Percentiles rank a stretch among this genome's conserved stretches.
Evolutionary conservation across 2,329 filamentous ascomycete species (phyloP).

Genomic region (Lojkania enalia): DNA sequence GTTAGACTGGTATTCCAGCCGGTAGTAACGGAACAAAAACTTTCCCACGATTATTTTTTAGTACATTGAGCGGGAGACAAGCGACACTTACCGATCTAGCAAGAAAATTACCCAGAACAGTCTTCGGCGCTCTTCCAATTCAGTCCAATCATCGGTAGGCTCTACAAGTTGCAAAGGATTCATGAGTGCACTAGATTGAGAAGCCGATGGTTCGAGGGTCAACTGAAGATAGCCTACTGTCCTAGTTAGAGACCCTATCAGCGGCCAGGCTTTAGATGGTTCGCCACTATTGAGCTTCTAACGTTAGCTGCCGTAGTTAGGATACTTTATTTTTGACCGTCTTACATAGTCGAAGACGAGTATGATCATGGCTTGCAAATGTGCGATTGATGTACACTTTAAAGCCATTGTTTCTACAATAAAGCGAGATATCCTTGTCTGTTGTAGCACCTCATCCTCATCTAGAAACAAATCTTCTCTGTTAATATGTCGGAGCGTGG

Average conservation of each 20-base stretch:
- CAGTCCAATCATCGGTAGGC: slow-evolving; percentile 35
- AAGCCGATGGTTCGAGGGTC: slow-evolving; percentile 32
- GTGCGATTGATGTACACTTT: slow-evolving; percentile 32
- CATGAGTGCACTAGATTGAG: slow-evolving; percentile 33
- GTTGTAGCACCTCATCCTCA: slow-evolving; percentile 28
- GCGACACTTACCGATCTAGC: slow-evolving; percentile 26
- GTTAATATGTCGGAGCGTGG: slow-evolving; percentile 35
- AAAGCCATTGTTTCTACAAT: slow-evolving; percentile 37
- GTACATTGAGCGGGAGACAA: background rate
- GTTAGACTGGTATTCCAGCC: slow-evolving; percentile 41
- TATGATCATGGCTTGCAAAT: slow-evolving; percentile 35
- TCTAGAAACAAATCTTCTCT: slow-evolving; percentile 27
- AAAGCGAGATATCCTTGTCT: slow-evolving; percentile 29
- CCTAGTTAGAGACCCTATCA: slow-evolving; percentile 39
- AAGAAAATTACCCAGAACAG: slow-evolving; percentile 41
- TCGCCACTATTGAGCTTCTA: slow-evolving; percentile 36
- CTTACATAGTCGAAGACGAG: slow-evolving; percentile 39
- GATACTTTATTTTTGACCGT: background rate
- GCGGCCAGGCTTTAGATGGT: slow-evolving; percentile 33
- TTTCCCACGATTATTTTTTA: background rate
- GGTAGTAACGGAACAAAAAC: slow-evolving; percentile 36
- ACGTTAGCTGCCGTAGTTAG: slow-evolving; percentile 1
- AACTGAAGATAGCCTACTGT: slow-evolving; percentile 40
- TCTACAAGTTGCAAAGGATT: slow-evolving; percentile 29
- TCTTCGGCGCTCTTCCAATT: slow-evolving; percentile 36